Base-by-base conservation (phyloP, 345 rosid species). In the Pistacia integerrima region DNA sequence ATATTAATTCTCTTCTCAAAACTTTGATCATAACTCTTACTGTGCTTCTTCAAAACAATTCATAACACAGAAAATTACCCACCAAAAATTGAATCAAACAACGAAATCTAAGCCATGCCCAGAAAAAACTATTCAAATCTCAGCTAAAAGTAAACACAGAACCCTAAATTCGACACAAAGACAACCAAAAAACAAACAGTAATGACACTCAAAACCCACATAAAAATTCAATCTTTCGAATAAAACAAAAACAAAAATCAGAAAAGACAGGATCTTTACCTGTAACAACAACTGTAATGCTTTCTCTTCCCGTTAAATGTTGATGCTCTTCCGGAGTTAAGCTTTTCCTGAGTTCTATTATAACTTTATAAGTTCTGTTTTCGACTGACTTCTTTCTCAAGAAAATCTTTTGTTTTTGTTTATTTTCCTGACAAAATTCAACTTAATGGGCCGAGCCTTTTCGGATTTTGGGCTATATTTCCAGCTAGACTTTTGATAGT, bases 301-400 rank as follows among this genome's bases (percentile, higher is more conserved):
- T 41, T 7, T 38, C 35, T 65, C 28, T 38, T 7, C 17, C 14
- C 16, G 44, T 60, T 30, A 28, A 30, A 28, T 14, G 46, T 4
- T 52, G 28, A 17, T 17, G 20, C 69, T 17, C 25, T 9, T 69
- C 46, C 36, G 0, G 35, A 36, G 28, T 44, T 1, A 33, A 69
- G 41, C 72, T 16, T 28, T 33, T 18, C 1, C 51, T 17, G 72
- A 16, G 44, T 62, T 62, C 18, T 68, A 14, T 28, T 28, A 11
- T 51, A 51, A 33, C 25, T 25, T 25, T 25, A 25, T 25, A 25
- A 25, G 25, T 25, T 4, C 33, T 5, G 17, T 70, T 17, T 49
- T 51, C 44, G 1, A 36, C 30, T 70, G 48, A 18, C 74, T 70
- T 70, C 48, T 20, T 55, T 36, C 49, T 36, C 62, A 55, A 70